Evolutionary conservation across 306 rosid species (phyloP), one percentile per base, ranked within the genome.

Genomic region (Oxytropis ochrocephala): DNA sequence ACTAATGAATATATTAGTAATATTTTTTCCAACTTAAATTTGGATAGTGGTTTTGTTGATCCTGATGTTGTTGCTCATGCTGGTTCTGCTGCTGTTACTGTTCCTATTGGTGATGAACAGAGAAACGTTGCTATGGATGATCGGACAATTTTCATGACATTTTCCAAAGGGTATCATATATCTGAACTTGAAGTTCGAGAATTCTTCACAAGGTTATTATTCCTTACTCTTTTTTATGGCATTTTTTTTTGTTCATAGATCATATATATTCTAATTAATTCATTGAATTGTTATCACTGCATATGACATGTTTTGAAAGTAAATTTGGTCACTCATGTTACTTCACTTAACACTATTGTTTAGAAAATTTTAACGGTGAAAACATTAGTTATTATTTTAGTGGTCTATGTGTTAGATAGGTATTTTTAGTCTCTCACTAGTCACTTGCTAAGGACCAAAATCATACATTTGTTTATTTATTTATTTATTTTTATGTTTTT

Each of bases 101-200:
- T 5, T 59, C 0, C 16, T 58, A 4, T 8, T 13, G 3, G 6
- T 13, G 8, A 3, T 49, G 47, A 7, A 10, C 43, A 27, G n/a
- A 51, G 8, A 27, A 33, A 3, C 11, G 75, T 77, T 11, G 55
- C 78, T 0, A 14, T 75, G 0, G 84, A 83, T 44, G 82, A 87
- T 6, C 83, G 96, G 80, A 89, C 85, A 0, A 75, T 89, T 30
- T 85, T 89, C 57, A n/a, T n/a, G n/a, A n/a, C n/a, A n/a, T n/a
- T n/a, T n/a, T n/a, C n/a, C n/a, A n/a, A n/a, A n/a, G n/a, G 92
- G 0, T 87, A 86, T 56, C 96, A 90, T 5, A 75, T 87, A 35
- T 77, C 83, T 0, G 81, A 85, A 62, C 8, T 7, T 2, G 96
- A 89, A 71, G 21, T 89, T 2, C 68, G 39, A 50, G 81, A 85